Base-by-base conservation (phyloP, 768 basidiomycete genomes). In the Filobasidium wieringae region DNA sequence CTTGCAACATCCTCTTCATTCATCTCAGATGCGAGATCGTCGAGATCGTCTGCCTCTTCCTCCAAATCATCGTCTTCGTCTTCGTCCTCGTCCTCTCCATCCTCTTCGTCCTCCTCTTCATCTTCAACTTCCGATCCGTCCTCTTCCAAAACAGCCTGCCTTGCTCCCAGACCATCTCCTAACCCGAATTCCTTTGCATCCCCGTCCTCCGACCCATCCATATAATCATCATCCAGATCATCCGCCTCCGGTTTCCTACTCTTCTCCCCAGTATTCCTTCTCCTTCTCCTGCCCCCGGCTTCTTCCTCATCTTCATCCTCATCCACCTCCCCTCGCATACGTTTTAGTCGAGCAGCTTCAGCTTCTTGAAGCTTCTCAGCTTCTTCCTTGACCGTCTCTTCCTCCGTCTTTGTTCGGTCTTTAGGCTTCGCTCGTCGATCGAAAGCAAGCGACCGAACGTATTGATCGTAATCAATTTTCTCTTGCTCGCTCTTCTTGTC, bases 331-430 rank as follows among this genome's bases (percentile, higher is more conserved):
- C 95, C 95, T 50, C 85, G 72, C 92, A 96, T 95, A 24, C 95
- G 82, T 65, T 82, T 77, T 49, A 84, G 72, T 29, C 95, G 79
- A 63, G 78, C 80, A 65, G 80, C 78, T 75, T 99, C 95, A 1
- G 88, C 87, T 72, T 83, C 85, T 74, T 92, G 87, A 54, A 99
- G 74, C 4, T 81, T 79, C 64, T 87, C 86, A 66, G 88, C 91
- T 68, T 86, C 87, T 61, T 93, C 90, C 60, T 85, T 59, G 4
- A 91, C 92, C 29, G 90, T 66, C 68, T 99, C 95, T 66, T 96
- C 90, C 66, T 95, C 93, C 0, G 92, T 96, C 77, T 95, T 96
- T 29, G 88, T 91, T 55, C 95, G 77, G 71, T 99, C 87, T 69
- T 89, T 95, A 0, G 95, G 87, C 62, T 91, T 88, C 2, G 95